Evolutionary conservation across 257 asterid species (phyloP).

Genomic region (Euphrasia confusa): DNA sequence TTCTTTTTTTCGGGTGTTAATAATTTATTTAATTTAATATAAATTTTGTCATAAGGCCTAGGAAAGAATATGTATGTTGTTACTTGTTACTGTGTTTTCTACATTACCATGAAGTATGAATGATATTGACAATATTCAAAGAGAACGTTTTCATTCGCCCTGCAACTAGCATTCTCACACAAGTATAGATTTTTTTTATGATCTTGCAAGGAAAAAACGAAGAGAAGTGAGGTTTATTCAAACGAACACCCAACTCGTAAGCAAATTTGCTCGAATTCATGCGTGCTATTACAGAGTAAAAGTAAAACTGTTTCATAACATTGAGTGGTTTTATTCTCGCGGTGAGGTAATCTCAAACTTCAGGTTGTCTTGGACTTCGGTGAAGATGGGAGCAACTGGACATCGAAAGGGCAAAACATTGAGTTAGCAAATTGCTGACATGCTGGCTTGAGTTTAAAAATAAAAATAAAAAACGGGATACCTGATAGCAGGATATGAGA

Average conservation of each 20-base stretch:
- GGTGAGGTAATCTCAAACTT: slow-evolving; percentile 22
- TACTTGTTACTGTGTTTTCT: too few species aligned
- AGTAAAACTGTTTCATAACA: slow-evolving; percentile 16
- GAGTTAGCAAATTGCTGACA: too few species aligned
- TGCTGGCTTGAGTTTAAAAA: background rate
- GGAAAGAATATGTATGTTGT: background rate
- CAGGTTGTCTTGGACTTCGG: slow-evolving; percentile 63
- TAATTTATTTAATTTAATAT: slow-evolving; percentile 11
- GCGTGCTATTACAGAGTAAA: slow-evolving; percentile 20
- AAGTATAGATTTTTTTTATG: slow-evolving; percentile 19
- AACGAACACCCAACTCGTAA: slow-evolving; percentile 18
- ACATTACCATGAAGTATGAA: too few species aligned
- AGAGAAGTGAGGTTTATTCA: background rate
- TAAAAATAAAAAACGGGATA: slow-evolving; percentile 19
- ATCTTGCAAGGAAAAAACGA: background rate
- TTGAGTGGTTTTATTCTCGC: slow-evolving; percentile 21
- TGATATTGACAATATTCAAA: too few species aligned
- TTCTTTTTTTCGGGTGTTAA: slow-evolving; percentile 17
- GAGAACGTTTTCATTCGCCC: too few species aligned
- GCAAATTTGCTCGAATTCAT: slow-evolving; percentile 27
- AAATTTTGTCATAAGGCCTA: slow-evolving; percentile 8
- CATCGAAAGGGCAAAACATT: background rate
- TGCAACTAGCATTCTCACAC: too few species aligned
- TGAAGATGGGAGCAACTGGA: slow-evolving; percentile 71
- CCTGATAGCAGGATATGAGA: slow-evolving; percentile 96